Evolutionary conservation across 257 asterid genomes (phyloP), one percentile per base, ranked within the genome.

Genomic region (Rauvolfia tetraphylla): DNA sequence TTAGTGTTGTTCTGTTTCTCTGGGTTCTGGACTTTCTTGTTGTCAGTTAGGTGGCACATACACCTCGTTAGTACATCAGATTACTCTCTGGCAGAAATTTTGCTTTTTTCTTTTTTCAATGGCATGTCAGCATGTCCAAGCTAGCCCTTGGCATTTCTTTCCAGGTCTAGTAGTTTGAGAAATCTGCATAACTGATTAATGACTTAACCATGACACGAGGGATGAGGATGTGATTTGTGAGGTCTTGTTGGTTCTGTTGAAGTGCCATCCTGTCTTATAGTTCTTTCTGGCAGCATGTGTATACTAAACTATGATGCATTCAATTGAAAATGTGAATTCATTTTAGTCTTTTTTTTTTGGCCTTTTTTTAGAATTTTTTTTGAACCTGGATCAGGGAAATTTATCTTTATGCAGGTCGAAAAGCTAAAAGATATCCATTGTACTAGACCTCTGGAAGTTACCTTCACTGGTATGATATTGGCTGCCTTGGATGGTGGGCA

Each of bases 401-500:
- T n/a, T 51, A 73, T 73, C 33, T 75, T 75, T 46, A 72, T 79
- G 81, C 89, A 92, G 99, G 83, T 92, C 67, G 84, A 92, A 85
- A 92, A 90, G 86, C 85, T 92, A 69, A 86, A 79, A 75, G 56
- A 63, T 63, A 88, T 90, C 74, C 82, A 46, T 34, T 80, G 81
- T 23, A 77, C 88, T 34, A 90, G 85, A 86, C 92, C 98, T 73
- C 76, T 92, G 86, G 88, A 86, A 25, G 90, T 90, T 78, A 87
- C 96, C 76, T 91, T 86, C 84, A 88, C 98, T 31, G 99, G 98
- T 78, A 87, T 95, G 96, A 91, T 92, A 83, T 79, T 79, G 80
- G 83, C 96, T 57, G 89, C 97, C 74, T 75, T 95, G 93, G 90
- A 91, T 46, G 94, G 97, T 69, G 98, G 98, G 33, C 93, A 95